Evolutionary conservation across 768 basidiomycete species (phyloP).

Genomic region (Rhizopogon vesiculosus): DNA sequence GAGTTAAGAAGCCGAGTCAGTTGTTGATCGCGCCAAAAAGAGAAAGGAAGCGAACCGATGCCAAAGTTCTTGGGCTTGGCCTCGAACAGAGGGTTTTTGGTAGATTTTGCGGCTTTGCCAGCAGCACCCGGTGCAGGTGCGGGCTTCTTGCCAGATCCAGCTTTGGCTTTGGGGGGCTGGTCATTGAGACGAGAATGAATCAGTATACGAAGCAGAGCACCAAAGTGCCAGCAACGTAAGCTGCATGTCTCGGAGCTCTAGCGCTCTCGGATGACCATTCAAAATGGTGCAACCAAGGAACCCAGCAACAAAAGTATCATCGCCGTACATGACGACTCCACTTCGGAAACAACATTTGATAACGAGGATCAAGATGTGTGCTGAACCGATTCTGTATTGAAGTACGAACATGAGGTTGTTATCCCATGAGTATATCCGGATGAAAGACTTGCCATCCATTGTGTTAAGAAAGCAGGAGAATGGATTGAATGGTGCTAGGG

Average conservation of each 20-base stretch:
- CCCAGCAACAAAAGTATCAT: conserved; percentile 44
- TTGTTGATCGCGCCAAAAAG: background rate
- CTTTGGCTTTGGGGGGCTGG: conserved; percentile 74
- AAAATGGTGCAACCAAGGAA: conserved; percentile 17
- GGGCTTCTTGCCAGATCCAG: conserved; percentile 76
- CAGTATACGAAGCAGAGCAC: conserved; percentile 17
- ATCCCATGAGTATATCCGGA: conserved; percentile 30
- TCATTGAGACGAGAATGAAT: conserved; percentile 80
- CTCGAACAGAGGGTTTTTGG: conserved; percentile 98
- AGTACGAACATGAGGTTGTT: conserved; percentile 1
- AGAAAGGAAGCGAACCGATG: conserved; percentile 62
- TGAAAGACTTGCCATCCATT: conserved; percentile 50
- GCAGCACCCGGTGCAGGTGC: conserved; percentile 81
- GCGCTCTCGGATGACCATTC: conserved; percentile 27
- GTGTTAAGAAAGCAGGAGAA: conserved; percentile 20
- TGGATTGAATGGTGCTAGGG: conserved; percentile 35
- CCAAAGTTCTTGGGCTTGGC: conserved; percentile 88
- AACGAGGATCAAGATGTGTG: conserved; percentile 6
- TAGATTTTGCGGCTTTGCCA: conserved; percentile 65
- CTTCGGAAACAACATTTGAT: conserved; percentile 18
- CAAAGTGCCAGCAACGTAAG: conserved; percentile 20
- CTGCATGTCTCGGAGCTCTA: conserved; percentile 50
- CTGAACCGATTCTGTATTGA: conserved; percentile 23
- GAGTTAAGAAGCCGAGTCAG: background rate
- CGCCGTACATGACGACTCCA: conserved; percentile 33